Evolutionary conservation across 1,284 basidiomycete species (phyloP), one percentile per base, ranked within the genome.

Genomic region (Cerioporus squamosus): DNA sequence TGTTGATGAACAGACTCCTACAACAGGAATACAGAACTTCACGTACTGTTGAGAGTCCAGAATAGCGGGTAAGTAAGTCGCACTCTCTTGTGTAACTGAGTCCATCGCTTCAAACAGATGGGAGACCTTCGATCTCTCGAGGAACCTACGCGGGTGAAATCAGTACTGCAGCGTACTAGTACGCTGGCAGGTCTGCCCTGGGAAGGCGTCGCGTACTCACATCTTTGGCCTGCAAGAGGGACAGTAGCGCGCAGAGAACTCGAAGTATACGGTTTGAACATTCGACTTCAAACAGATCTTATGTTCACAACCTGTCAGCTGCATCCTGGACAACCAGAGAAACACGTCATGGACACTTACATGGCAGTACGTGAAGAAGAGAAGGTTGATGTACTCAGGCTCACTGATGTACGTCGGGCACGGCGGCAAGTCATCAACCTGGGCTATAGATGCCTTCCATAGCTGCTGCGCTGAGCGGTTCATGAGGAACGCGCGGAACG

Each of bases 401-500:
- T 77, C 75, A 49, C 65, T 68, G 51, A 76, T 33, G 44, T 72
- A 70, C 8, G 57, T 38, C 10, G 74, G 75, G 53, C 69, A 71
- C n/a, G 68, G 64, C 10, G 70, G 70, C 10, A 70, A 46, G 23
- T 31, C 50, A 6, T 54, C 48, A 4, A 66, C 52, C 20, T 56
- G 60, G 20, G 22, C n/a, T 14, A 62, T 43, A 23, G 64, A 57
- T 3, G 50, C 61, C 59, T 75, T 78, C 84, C 82, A 86, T 10
- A 83, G 72, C 10, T 74, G 61, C 18, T 63, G 64, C 0, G 74
- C 71, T 14, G 70, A 61, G 42, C 69, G 72, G 55, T 72, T 71
- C 74, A 78, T 67, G 20, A 81, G 71, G 7, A 75, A 67, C 12
- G 53, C 57, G n/a, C 79, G 76, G n/a, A 81, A 64, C 1, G 55